A percentile compares a stretch with the other conserved stretches of the same genome.
These are phyloP conservation scores for Coemansia sp. DNA, from an alignment of 192 early-diverging fungal species.

Conservation along the genomic window DNA sequence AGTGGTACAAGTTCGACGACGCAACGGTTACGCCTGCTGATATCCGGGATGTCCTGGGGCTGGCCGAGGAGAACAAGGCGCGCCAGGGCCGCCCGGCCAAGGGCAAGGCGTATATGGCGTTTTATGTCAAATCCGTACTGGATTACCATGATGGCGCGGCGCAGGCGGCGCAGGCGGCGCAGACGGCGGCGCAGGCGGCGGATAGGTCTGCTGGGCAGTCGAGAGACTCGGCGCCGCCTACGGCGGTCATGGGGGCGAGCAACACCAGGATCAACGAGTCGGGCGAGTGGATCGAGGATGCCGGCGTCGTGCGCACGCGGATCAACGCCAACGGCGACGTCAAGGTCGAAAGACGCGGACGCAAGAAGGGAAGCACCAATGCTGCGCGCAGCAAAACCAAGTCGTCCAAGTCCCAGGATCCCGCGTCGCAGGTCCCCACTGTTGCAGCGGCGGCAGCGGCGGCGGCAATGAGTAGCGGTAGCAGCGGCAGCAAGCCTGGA, in stretches of 20 bases:
- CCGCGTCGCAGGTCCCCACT: not conserved
- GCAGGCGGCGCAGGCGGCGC: too few relatives aligned
- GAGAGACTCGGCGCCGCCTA: not conserved
- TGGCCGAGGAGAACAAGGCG: conserved; percentile 60
- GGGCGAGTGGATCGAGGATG: conserved; percentile 34
- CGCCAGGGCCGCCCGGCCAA: conserved; percentile 45
- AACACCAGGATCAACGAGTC: conserved; percentile 22
- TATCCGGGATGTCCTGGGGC: conserved; percentile 68
- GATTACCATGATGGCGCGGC: conserved; percentile 57
- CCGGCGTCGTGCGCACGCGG: conserved; percentile 35
- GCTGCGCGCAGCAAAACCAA: conserved; percentile 6
- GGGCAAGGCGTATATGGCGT: conserved; percentile 75
- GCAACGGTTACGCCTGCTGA: conserved; percentile 66
- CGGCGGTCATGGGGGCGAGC: conserved; percentile 18
- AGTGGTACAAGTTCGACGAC: conserved; percentile 93
- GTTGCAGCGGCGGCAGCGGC: not conserved
- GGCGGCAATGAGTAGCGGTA: too few relatives aligned
- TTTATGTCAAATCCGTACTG: conserved; percentile 70
- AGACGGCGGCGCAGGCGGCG: too few relatives aligned
- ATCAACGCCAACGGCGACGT: conserved; percentile 35
- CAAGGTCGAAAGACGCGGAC: conserved; percentile 40
- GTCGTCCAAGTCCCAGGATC: not conserved
- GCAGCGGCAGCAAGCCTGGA: not conserved
- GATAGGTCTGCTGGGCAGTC: not conserved
- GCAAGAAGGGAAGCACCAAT: conserved; percentile 50